These are phyloP conservation scores for Pseudogymnoascus destructans DNA, from an alignment of 2,329 filamentous ascomycete genomes.

Conservation along the genomic window DNA sequence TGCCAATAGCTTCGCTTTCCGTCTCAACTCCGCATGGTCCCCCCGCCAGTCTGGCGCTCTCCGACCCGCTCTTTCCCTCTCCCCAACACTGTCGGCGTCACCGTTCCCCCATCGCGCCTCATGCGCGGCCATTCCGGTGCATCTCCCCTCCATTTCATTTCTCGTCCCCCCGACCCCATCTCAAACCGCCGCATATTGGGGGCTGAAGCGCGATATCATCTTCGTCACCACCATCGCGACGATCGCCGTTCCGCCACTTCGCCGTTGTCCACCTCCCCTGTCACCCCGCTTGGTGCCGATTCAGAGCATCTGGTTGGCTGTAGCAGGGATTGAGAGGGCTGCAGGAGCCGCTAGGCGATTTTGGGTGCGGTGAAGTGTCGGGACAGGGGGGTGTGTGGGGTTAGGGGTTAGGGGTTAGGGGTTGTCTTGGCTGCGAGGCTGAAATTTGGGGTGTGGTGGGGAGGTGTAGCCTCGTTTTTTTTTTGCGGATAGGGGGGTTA, in stretches of 20 bases:
- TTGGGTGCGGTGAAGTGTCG: constrained; percentile 2
- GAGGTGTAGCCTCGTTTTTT: neutral
- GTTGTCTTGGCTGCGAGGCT: neutral
- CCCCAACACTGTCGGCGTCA: neutral
- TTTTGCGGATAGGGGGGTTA: neutral
- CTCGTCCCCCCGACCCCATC: neutral
- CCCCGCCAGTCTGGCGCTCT: neutral
- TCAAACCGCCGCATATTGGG: neutral
- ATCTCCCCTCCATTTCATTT: neutral
- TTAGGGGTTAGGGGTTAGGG: neutral
- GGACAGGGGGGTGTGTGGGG: neutral
- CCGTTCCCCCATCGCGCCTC: neutral
- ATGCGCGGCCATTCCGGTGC: neutral
- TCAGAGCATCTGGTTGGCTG: neutral
- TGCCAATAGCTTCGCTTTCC: neutral
- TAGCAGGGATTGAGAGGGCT: neutral
- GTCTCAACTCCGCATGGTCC: neutral
- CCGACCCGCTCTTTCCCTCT: neutral
- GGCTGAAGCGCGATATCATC: neutral
- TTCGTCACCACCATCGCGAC: neutral
- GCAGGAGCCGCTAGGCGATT: neutral
- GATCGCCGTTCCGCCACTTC: constrained; percentile 1
- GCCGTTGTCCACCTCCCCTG: neutral
- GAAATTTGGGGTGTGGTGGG: neutral
- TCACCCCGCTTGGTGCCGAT: neutral